Percentiles rank a stretch among this genome's conserved stretches.
phyloP scores from a whole-genome alignment of 768 basidiomycete species.

The Mycena metata region DNA sequence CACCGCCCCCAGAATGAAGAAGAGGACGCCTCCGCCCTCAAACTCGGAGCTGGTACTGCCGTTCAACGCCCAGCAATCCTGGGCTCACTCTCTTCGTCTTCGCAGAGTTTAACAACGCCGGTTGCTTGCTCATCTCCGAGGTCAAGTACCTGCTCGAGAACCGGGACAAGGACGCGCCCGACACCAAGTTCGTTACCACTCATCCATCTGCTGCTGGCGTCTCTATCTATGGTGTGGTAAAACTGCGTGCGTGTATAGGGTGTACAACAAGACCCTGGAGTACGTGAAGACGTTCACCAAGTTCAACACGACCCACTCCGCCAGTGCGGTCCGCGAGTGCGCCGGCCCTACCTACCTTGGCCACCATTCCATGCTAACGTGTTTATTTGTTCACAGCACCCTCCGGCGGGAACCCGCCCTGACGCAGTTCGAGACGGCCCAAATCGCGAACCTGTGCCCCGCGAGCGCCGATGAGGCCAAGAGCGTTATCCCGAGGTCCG shows the following conservation, averaged over 20 bases:
- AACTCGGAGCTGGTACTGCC: constrained; percentile 77
- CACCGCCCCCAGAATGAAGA: constrained; percentile 79
- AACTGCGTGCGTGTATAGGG: constrained; percentile 57
- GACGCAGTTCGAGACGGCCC: constrained; percentile 93
- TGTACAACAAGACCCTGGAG: constrained; percentile 93
- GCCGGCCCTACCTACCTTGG: too few species aligned
- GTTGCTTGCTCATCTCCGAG: constrained; percentile 91
- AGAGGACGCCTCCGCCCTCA: constrained; percentile 88
- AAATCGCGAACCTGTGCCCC: constrained; percentile 92
- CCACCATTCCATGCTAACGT: constrained; percentile 18
- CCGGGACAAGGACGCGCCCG: constrained; percentile 88
- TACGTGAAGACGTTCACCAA: constrained; percentile 94
- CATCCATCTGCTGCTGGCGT: background rate
- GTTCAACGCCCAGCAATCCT: background rate
- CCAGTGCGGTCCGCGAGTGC: constrained; percentile 89
- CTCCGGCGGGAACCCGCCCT: constrained; percentile 83
- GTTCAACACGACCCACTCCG: constrained; percentile 88
- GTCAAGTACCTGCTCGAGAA: constrained; percentile 92
- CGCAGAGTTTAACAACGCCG: constrained; percentile 88
- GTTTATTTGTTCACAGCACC: constrained; percentile 61
- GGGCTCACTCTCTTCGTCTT: background rate
- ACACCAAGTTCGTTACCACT: constrained; percentile 83
- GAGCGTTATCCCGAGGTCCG: constrained; percentile 89
- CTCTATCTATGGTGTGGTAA: too few species aligned
- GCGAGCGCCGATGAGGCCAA: constrained; percentile 92